These are phyloP conservation scores for Trichoderma parareesei DNA, from an alignment of 495 filamentous ascomycete genomes.

Conservation along the genomic window DNA sequence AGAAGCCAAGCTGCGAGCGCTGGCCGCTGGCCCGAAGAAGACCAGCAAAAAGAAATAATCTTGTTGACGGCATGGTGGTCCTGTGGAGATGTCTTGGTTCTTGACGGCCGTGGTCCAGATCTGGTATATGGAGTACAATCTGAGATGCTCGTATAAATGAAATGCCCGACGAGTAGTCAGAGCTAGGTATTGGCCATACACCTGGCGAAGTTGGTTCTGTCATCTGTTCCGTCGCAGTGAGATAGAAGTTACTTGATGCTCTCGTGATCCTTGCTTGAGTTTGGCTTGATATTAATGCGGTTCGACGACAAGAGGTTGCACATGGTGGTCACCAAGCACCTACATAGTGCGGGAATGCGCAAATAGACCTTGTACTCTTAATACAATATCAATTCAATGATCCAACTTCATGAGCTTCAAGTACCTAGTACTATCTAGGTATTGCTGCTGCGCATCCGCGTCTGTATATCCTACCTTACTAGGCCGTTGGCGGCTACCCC, in stretches of 20 bases:
- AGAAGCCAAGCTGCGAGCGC: conserved; percentile 61
- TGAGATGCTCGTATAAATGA: too few relatives aligned
- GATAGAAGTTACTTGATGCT: not conserved
- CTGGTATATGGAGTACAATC: not conserved
- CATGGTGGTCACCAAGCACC: too few relatives aligned
- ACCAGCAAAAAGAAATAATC: conserved; percentile 17
- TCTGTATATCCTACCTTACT: not conserved
- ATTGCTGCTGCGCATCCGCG: too few relatives aligned
- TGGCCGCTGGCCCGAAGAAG: conserved; percentile 33
- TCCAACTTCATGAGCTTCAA: not conserved
- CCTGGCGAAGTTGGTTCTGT: not conserved
- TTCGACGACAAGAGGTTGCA: not conserved
- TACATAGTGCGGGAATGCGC: too few relatives aligned
- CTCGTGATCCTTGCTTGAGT: not conserved
- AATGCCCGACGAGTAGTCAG: too few relatives aligned
- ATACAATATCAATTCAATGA: too few relatives aligned
- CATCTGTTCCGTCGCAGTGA: not conserved
- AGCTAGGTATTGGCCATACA: too few relatives aligned
- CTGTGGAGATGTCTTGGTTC: not conserved
- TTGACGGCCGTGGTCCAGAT: not conserved
- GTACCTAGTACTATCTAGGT: too few relatives aligned
- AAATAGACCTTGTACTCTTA: too few relatives aligned
- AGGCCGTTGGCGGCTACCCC: not conserved
- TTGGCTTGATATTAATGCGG: not conserved
- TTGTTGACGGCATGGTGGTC: not conserved